phyloP scores from a whole-genome alignment of 2,329 filamentous ascomycete genomes.

The Clarireedia homoeocarpa region DNA sequence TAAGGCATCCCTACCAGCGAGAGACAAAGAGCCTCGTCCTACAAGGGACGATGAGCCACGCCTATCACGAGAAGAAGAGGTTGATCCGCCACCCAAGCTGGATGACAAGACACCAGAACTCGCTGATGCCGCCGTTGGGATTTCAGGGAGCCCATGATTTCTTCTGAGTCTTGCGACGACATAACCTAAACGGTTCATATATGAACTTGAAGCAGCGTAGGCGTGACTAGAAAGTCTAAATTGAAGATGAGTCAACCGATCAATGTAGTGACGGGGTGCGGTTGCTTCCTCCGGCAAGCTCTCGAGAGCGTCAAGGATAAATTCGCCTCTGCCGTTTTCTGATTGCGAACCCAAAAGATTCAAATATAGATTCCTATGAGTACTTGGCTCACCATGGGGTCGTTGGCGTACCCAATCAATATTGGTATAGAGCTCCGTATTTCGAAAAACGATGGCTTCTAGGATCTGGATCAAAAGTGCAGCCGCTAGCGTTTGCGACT shows the following conservation, averaged over 20 bases:
- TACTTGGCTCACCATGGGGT: conserved; percentile 18
- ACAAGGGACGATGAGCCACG: neutral
- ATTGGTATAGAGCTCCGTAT: conserved; percentile 20
- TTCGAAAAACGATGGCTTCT: conserved; percentile 20
- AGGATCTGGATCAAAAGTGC: conserved; percentile 21
- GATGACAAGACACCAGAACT: neutral
- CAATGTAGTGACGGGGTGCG: conserved; percentile 17
- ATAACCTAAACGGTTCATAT: neutral
- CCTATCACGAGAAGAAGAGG: neutral
- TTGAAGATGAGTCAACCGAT: conserved; percentile 6
- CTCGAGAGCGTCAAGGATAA: conserved; percentile 24
- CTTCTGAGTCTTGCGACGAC: conserved; percentile 1
- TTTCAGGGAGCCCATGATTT: neutral
- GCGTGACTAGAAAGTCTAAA: neutral
- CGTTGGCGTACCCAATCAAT: conserved; percentile 16
- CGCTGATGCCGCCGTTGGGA: neutral
- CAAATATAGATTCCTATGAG: conserved; percentile 24
- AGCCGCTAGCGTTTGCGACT: conserved; percentile 18
- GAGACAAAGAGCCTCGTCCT: neutral
- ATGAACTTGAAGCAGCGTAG: conserved; percentile 1
- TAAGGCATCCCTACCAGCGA: neutral
- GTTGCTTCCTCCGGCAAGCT: conserved; percentile 21
- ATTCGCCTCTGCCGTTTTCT: conserved; percentile 13
- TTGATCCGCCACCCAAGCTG: conserved; percentile 11
- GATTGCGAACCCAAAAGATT: conserved; percentile 22